These are phyloP conservation scores for Tolypocladium tundrense DNA, from an alignment of 2,329 filamentous ascomycete genomes.

Conservation along the genomic window DNA sequence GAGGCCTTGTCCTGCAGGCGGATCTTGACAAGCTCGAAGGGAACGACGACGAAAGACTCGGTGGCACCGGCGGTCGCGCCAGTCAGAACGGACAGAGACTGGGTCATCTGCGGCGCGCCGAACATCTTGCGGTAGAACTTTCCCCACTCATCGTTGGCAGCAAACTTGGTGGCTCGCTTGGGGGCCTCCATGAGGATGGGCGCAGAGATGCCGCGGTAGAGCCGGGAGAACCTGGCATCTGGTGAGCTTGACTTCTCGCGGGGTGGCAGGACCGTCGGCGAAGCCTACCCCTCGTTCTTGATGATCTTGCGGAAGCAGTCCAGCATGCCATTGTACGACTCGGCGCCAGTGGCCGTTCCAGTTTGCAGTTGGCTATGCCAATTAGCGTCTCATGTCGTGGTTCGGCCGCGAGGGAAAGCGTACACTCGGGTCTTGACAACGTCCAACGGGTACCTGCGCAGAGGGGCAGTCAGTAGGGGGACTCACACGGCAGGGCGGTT, in stretches of 20 bases:
- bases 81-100: constrained; percentile 83
- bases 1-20: constrained; percentile 92
- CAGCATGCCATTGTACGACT: constrained; percentile 91
- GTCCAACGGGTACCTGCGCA: constrained; percentile 85
- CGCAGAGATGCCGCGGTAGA: constrained; percentile 92
- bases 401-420: constrained; percentile 24
- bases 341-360: constrained; percentile 59
- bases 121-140: constrained; percentile 85
- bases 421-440: constrained; percentile 97
- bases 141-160: constrained; percentile 97
- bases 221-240: constrained; percentile 60
- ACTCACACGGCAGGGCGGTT: background rate
- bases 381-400: constrained; percentile 10
- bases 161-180: constrained; percentile 96
- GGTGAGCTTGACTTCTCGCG: constrained; percentile 9
- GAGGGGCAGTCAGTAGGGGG: constrained; percentile 9
- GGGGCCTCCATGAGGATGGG: constrained; percentile 94
- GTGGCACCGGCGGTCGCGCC: constrained; percentile 92
- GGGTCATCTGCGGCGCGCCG: constrained; percentile 77
- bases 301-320: constrained; percentile 98
- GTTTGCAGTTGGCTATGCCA: constrained; percentile 71
- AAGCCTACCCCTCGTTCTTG: constrained; percentile 73
- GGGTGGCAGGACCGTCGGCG: background rate
- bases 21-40: constrained; percentile 98
- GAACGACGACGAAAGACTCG: constrained; percentile 92